phyloP scores from a whole-genome alignment of 2,329 filamentous ascomycete species.

The Ceratocystis cacaofunesta region DNA sequence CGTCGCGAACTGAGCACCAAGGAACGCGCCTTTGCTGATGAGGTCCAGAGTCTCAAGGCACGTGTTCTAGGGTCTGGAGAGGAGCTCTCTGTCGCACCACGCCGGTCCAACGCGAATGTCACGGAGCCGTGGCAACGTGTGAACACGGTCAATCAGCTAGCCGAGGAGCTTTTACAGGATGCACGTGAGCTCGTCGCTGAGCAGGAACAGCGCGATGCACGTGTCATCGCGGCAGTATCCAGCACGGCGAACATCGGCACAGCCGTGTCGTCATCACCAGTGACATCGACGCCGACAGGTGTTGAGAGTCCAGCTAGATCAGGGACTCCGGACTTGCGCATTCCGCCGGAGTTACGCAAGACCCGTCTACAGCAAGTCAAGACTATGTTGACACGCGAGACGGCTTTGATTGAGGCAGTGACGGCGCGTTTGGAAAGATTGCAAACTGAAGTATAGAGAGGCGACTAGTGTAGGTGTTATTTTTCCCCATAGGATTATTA shows the following conservation, averaged over 20 bases:
- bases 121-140: constrained; percentile 43
- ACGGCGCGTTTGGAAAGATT: constrained; percentile 47
- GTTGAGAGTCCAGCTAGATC: constrained; percentile 19
- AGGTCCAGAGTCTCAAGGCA: constrained; percentile 39
- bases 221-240: constrained; percentile 6
- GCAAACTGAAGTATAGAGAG: constrained; percentile 21
- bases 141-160: constrained; percentile 39
- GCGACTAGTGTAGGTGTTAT: neutral
- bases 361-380: constrained; percentile 51
- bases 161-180: constrained; percentile 38
- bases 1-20: constrained; percentile 31
- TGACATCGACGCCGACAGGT: neutral
- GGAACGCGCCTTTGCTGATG: constrained; percentile 32
- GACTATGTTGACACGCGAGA: constrained; percentile 48
- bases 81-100: constrained; percentile 19
- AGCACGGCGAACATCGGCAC: constrained; percentile 9
- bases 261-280: constrained; percentile 18
- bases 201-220: constrained; percentile 12
- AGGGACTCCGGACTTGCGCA: constrained; percentile 31
- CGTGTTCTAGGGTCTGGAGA: constrained; percentile 29
- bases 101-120: constrained; percentile 26
- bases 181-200: constrained; percentile 30
- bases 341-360: constrained; percentile 46
- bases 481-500: neutral
- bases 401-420: constrained; percentile 52